Evolutionary conservation across 2,329 filamentous ascomycete species (phyloP).

Genomic region (Exophiala lecanii-corni): DNA sequence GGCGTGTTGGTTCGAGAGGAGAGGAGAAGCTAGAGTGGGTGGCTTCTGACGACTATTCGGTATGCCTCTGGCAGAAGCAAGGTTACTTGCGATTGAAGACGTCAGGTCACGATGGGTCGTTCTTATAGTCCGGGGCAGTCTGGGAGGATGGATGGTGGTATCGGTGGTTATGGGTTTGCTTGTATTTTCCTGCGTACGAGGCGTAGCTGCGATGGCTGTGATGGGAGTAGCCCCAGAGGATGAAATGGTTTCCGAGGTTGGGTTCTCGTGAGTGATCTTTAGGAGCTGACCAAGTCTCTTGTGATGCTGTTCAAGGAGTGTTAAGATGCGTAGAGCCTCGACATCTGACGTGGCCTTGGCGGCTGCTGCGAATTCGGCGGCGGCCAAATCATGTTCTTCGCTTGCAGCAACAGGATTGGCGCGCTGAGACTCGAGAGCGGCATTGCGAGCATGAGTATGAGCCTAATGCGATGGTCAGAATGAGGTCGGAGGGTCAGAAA

Average conservation of each 20-base stretch:
- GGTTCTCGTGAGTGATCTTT: conserved; percentile 59
- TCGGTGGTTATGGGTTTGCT: conserved; percentile 29
- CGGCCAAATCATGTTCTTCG: conserved; percentile 81
- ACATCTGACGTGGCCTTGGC: conserved; percentile 65
- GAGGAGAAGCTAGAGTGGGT: conserved; percentile 65
- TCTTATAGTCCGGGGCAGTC: conserved; percentile 37
- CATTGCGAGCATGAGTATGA: conserved; percentile 82
- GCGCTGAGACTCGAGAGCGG: conserved; percentile 65
- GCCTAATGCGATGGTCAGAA: conserved; percentile 52
- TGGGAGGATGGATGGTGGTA: conserved; percentile 36
- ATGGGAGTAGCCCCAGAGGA: not conserved
- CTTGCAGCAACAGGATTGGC: conserved; percentile 73
- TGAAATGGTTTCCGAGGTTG: conserved; percentile 25
- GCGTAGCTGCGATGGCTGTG: not conserved
- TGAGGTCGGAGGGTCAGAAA: conserved; percentile 4
- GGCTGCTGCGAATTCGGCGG: conserved; percentile 80
- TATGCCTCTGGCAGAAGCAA: conserved; percentile 81
- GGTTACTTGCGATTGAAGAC: conserved; percentile 81
- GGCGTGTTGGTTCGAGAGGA: conserved; percentile 68
- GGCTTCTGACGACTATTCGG: conserved; percentile 44
- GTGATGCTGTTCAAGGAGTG: conserved; percentile 83
- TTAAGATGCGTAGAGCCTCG: conserved; percentile 77
- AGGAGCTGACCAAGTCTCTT: conserved; percentile 76
- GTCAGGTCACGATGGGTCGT: conserved; percentile 62
- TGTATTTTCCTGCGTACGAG: conserved; percentile 18